Conservation (phyloP, 2,329 filamentous ascomycete genomes). For the Mycogone perniciosa region DNA sequence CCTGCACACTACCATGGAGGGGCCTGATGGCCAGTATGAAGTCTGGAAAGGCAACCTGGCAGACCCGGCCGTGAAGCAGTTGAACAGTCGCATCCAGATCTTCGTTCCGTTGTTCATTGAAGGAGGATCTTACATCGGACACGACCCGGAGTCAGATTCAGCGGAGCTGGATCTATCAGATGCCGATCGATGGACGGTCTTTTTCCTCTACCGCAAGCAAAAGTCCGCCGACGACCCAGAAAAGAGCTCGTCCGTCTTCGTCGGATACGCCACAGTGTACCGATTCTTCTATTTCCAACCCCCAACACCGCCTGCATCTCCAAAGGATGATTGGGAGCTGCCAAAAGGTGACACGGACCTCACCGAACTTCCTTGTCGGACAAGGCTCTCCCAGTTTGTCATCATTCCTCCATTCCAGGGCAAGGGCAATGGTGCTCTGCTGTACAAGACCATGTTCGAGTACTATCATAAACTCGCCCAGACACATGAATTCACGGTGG, state of each 20-base stretch:
- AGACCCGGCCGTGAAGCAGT: slow-evolving; percentile 60
- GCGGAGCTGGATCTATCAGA: slow-evolving; percentile 63
- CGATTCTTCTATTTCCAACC: slow-evolving; percentile 66
- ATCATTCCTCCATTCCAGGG: slow-evolving; percentile 83
- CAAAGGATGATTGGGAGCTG: slow-evolving; percentile 38
- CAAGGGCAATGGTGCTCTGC: slow-evolving; percentile 67
- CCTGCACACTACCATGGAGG: slow-evolving; percentile 57
- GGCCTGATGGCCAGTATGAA: slow-evolving; percentile 63
- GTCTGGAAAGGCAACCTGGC: slow-evolving; percentile 75
- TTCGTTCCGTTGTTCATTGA: slow-evolving; percentile 86
- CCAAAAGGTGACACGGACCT: slow-evolving; percentile 42
- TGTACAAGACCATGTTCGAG: slow-evolving; percentile 76
- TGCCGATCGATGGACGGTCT: slow-evolving; percentile 84
- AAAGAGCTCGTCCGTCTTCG: slow-evolving; percentile 65
- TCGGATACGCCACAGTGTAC: slow-evolving; percentile 87
- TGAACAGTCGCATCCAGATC: slow-evolving; percentile 77
- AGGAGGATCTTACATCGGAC: slow-evolving; percentile 69
- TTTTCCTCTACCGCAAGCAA: slow-evolving; percentile 70
- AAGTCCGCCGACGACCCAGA: slow-evolving; percentile 32
- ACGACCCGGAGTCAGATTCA: slow-evolving; percentile 42
- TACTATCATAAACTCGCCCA: slow-evolving; percentile 60
- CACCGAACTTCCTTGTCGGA: slow-evolving; percentile 63
- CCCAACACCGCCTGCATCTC: slow-evolving; percentile 36
- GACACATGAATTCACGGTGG: slow-evolving; percentile 80
- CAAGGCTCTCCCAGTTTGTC: slow-evolving; percentile 88